These are phyloP conservation scores for Hemileccinum impolitum DNA, from an alignment of 768 basidiomycete species.

Conservation along the genomic window DNA sequence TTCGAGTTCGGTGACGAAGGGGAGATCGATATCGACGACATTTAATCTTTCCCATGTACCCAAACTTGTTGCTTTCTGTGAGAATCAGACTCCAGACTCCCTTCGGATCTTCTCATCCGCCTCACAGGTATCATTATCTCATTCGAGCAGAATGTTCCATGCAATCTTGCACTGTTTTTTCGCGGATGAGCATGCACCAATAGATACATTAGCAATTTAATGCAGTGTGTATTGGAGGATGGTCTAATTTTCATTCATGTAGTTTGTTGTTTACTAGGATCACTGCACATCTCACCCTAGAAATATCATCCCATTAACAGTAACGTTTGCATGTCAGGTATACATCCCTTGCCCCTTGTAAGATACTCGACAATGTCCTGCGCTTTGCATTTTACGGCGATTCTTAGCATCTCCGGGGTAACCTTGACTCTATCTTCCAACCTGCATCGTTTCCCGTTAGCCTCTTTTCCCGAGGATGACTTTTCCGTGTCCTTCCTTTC, in stretches of 20 bases:
- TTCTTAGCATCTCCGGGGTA: constrained; percentile 56
- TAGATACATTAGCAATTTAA: constrained; percentile 25
- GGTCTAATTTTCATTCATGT: constrained; percentile 3
- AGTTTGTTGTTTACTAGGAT: constrained; percentile 3
- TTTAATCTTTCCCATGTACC: constrained; percentile 42
- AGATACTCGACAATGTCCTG: constrained; percentile 72
- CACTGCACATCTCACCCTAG: neutral
- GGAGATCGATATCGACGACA: constrained; percentile 88
- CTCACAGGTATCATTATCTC: constrained; percentile 13
- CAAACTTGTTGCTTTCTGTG: constrained; percentile 13
- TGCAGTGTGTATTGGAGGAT: constrained; percentile 17
- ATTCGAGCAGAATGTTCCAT: constrained; percentile 6
- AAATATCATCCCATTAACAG: constrained; percentile 33
- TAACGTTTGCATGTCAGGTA: constrained; percentile 71
- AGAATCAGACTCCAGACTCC: neutral
- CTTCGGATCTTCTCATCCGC: constrained; percentile 1
- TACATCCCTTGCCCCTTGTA: constrained; percentile 62
- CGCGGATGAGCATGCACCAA: constrained; percentile 14
- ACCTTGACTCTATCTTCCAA: constrained; percentile 58
- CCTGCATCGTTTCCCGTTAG: constrained; percentile 45
- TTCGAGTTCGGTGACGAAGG: constrained; percentile 90
- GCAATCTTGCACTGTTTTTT: constrained; percentile 11
- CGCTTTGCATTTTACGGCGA: constrained; percentile 62
- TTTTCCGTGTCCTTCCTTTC: constrained; percentile 42
- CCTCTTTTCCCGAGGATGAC: constrained; percentile 20